phyloP scores from a whole-genome alignment of 495 filamentous ascomycete genomes.

The Pyronema omphalodes region DNA sequence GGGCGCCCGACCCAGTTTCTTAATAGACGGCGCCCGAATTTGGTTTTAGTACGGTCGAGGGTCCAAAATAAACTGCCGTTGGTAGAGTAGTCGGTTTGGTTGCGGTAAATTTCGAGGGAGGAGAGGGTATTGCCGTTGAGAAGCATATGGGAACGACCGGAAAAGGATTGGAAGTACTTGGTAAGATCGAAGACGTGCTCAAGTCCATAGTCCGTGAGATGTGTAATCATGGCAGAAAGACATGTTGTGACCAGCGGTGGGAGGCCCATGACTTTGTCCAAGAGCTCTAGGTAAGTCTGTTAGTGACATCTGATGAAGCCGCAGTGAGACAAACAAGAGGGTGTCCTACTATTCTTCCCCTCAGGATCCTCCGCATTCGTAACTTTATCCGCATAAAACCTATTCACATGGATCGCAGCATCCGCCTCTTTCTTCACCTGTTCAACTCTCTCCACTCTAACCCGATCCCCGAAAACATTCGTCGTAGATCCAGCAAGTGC shows the following conservation, averaged over 20 bases:
- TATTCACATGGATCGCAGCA: conserved; percentile 74
- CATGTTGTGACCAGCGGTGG: conserved; percentile 78
- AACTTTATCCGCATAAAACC: conserved; percentile 82
- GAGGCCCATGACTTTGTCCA: conserved; percentile 73
- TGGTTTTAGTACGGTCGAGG: conserved; percentile 75
- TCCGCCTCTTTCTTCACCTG: conserved; percentile 38
- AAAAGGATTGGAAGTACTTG: conserved; percentile 95
- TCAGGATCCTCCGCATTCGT: conserved; percentile 26
- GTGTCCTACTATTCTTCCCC: conserved; percentile 18
- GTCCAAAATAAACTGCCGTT: conserved; percentile 94
- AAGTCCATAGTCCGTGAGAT: conserved; percentile 81
- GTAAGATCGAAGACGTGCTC: conserved; percentile 94
- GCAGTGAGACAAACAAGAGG: background rate
- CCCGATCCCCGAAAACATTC: conserved; percentile 83
- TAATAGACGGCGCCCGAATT: conserved; percentile 72
- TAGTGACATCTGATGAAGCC: conserved; percentile 24
- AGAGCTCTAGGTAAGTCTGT: conserved; percentile 30
- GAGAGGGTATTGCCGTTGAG: conserved; percentile 90
- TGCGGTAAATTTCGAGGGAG: conserved; percentile 88
- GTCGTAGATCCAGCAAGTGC: conserved; percentile 72
- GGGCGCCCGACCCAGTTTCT: conserved; percentile 93
- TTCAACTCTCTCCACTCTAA: conserved; percentile 56
- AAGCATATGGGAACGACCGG: conserved; percentile 84
- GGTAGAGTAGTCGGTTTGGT: conserved; percentile 69
- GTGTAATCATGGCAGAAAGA: conserved; percentile 89